phyloP scores from a whole-genome alignment of 331 rosid species.

The Malus hybrid region DNA sequence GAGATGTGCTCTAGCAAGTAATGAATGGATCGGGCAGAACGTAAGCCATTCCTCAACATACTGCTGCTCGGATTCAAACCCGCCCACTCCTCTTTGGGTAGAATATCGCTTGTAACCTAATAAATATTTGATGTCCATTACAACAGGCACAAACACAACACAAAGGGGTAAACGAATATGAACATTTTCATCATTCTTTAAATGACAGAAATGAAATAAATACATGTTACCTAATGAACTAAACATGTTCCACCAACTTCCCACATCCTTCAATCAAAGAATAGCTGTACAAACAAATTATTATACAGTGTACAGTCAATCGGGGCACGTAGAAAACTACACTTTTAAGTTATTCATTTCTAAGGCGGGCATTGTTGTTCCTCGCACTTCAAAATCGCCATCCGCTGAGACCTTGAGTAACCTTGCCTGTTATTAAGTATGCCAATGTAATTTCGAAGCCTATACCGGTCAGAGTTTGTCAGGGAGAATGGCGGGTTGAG shows the following conservation, averaged over 20 bases:
- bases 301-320: constrained; percentile 24
- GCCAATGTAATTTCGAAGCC: constrained; percentile 75
- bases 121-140: neutral
- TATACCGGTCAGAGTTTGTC: constrained; percentile 73
- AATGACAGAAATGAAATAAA: constrained; percentile 30
- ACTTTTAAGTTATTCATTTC: constrained; percentile 6
- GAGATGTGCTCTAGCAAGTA: neutral
- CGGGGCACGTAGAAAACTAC: constrained; percentile 14
- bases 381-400: constrained; percentile 55
- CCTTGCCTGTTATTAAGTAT: constrained; percentile 75
- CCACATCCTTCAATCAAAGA: constrained; percentile 58
- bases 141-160: neutral
- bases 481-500: constrained; percentile 87
- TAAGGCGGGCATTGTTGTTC: constrained; percentile 46
- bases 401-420: constrained; percentile 66
- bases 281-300: constrained; percentile 76
- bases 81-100: too few relatives aligned
- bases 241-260: constrained; percentile 27
- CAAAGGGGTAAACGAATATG: constrained; percentile 5
- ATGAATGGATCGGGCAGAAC: neutral
- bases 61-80: too few relatives aligned
- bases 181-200: constrained; percentile 43
- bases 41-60: too few relatives aligned
- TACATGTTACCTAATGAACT: constrained; percentile 22
- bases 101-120: too few relatives aligned